phyloP scores from a whole-genome alignment of 345 rosid species.

The Citrus mangshanensis region DNA sequence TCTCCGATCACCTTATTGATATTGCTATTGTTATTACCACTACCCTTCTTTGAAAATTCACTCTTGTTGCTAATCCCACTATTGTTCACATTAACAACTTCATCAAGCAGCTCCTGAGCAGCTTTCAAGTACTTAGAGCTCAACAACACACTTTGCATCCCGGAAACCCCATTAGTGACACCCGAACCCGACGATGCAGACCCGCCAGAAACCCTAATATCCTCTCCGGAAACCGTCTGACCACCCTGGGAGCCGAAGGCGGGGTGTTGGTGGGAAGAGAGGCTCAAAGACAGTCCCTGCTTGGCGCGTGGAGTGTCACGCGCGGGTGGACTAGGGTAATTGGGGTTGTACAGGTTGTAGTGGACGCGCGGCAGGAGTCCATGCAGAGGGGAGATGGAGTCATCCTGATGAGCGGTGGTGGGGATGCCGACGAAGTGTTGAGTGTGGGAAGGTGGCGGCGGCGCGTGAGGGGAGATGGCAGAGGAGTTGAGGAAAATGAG shows the following conservation, averaged over 20 bases:
- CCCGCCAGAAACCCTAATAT: slow-evolving; percentile 47
- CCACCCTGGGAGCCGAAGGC: slow-evolving; percentile 55
- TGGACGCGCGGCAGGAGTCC: slow-evolving; percentile 80
- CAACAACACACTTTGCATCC: slow-evolving; percentile 56
- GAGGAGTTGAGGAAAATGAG: slow-evolving; percentile 55
- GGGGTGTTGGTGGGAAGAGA: slow-evolving; percentile 76
- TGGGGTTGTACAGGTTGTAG: slow-evolving; percentile 65
- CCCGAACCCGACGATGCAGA: slow-evolving; percentile 75
- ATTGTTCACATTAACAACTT: slow-evolving; percentile 77
- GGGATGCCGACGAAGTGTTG: slow-evolving; percentile 90
- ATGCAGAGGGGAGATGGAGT: slow-evolving; percentile 59
- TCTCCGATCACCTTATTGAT: slow-evolving; percentile 48
- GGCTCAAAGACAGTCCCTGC: slow-evolving; percentile 76
- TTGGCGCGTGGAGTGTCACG: slow-evolving; percentile 77
- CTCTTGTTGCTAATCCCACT: slow-evolving; percentile 23
- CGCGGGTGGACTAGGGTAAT: slow-evolving; percentile 45
- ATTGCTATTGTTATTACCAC: slow-evolving; percentile 26
- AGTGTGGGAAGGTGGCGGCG: slow-evolving; percentile 36
- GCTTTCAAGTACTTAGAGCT: slow-evolving; percentile 97
- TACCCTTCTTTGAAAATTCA: slow-evolving; percentile 44
- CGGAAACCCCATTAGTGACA: slow-evolving; percentile 62
- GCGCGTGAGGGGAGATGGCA: slow-evolving; percentile 30
- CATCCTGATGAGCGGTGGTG: slow-evolving; percentile 38
- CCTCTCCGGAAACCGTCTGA: slow-evolving; percentile 41
- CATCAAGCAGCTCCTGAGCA: slow-evolving; percentile 87